Evolutionary conservation across 1,284 basidiomycete species (phyloP), one percentile per base, ranked within the genome.

Genomic region (Leccinum solheimii): DNA sequence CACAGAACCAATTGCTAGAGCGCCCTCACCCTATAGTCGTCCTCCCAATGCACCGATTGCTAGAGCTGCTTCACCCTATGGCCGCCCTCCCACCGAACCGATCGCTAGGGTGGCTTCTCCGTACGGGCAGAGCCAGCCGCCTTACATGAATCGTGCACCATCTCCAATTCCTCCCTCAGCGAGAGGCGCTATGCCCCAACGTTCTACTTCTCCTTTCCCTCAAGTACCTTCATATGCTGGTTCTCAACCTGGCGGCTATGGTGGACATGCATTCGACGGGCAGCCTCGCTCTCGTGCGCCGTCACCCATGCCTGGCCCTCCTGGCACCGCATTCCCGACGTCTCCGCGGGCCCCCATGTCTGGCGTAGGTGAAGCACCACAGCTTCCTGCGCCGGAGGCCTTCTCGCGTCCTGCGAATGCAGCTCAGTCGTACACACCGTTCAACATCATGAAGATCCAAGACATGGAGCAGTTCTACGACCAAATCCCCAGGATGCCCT

Each of bases 401-500:
- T 91, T 91, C 76, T 82, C 79, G 11, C 85, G 90, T 56, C 85
- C 87, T 13, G 81, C 87, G 45, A 90, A 89, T 68, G 80, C 82
- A 30, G 82, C 83, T 21, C 83, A 86, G 67, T 77, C 86, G 8
- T 93, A 87, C 72, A 83, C 85, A 0, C 27, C 27, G 27, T 27
- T 27, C 27, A 27, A 27, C 27, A 76, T 81, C 26, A 83, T 86
- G 77, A 90, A 87, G 73, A 79, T 92, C 56, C 82, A 86, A 66
- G 85, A 90, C 55, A 85, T 93, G 87, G 87, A 92, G 43, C 84
- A 85, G 34, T 83, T 92, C 67, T 79, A 84, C 54, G 81, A 86
- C 53, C 79, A 80, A 16, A 78, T 86, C 36, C 87, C 90, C 13
- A 81, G 83, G 67, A 88, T 92, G 84, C 90, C 91, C 9, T 66